Base-by-base conservation (phyloP, 305 asterid species). In the Rubia tinctorum region DNA sequence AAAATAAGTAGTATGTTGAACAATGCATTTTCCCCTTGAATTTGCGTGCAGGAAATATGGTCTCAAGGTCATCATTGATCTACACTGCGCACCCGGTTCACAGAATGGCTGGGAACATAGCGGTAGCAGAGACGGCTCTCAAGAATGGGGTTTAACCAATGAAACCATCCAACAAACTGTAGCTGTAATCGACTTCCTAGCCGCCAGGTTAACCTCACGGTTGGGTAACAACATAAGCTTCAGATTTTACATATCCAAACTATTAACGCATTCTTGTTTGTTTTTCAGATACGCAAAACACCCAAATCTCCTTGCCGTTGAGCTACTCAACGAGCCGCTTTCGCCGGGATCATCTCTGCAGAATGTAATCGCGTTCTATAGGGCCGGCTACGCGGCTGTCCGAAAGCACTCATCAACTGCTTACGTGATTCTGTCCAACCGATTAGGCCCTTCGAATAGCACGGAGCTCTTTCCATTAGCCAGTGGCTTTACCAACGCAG, bases 41-140 rank as follows among this genome's bases (percentile, higher is more conserved):
- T n/a, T n/a, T n/a, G n/a, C n/a, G 5, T 51, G 70, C 77, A 91
- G 97, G 34, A 88, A 86, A 73, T 82, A 91, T 20, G 83, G 79
- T 23, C 34, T 91, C 2, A 85, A 75, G 59, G 92, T 91, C 0
- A 86, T 89, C n/a, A 55, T 91, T 2, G 96, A 91, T 74, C 86
- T 89, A 7, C 97, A 91, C 27, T 89, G 86, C 6, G 94, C 90
- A 8, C 94, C 92, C 0, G 94, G 91, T 22, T 88, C 94, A 20
- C 96, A 91, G 63, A 91, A 89, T 65, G 89, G 87, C 0, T 78
- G 79, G 80, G 97, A 89, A 82, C 97, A 89, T 73, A 86, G 94
- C 62, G 44, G 86, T 71, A 56, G 88, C 0, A 83, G 96, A 82
- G 97, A 91, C 71, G 96, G 97, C 7, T 85, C 83, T 7, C 83